Evolutionary conservation across 176 grass and related monocot genomes (phyloP).

Genomic region (Alloteropsis semialata): DNA sequence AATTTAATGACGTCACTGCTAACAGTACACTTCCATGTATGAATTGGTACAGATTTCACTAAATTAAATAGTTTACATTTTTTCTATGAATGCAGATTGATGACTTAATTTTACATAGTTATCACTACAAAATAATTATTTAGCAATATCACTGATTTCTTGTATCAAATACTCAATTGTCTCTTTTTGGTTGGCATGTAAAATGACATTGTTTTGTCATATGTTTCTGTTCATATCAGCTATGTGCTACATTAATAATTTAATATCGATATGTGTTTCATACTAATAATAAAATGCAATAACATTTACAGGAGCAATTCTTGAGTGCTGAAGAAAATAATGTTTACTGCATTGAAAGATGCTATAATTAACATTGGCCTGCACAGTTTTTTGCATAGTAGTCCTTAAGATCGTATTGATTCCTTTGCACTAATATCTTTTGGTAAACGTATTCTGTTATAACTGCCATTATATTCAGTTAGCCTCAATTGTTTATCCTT

Average conservation of each 20-base stretch:
- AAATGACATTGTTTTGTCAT: neutral
- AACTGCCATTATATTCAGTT: neutral
- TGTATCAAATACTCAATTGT: neutral
- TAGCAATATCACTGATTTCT: neutral
- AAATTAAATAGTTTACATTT: neutral
- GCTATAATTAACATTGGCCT: neutral
- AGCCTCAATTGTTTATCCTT: neutral
- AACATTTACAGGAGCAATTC: neutral
- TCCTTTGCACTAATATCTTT: neutral
- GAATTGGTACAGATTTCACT: constrained; percentile 23
- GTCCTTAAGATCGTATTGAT: neutral
- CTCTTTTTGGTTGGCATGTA: neutral
- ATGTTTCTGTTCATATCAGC: neutral
- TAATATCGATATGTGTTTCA: neutral
- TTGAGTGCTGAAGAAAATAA: neutral
- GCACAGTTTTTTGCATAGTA: no score
- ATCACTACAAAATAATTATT: neutral
- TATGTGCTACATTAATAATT: neutral
- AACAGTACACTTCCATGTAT: neutral
- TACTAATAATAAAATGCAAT: neutral
- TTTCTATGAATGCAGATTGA: neutral
- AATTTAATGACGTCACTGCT: neutral
- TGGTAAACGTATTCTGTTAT: neutral
- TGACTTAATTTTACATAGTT: neutral
- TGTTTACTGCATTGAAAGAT: neutral